Conservation (phyloP, 257 asterid species). For the Ilex asprella region DNA sequence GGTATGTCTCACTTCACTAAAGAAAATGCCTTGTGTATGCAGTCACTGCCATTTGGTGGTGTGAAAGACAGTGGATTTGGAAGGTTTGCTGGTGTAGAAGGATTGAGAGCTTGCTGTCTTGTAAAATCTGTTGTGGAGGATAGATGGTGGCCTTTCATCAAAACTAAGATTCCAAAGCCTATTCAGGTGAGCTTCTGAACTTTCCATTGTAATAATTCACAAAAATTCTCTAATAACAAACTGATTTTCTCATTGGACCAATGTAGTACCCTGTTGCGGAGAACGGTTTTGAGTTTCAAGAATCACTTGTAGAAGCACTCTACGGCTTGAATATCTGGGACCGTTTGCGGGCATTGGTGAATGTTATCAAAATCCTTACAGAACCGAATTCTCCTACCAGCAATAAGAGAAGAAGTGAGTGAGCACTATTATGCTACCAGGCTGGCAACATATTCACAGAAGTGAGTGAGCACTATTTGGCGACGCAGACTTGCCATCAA, state of each 20-base stretch:
- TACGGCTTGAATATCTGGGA: constrained; percentile 78
- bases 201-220: not conserved
- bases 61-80: constrained; percentile 97
- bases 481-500: too few species aligned
- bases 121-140: constrained; percentile 93
- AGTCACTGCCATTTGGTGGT: constrained; percentile 99
- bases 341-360: constrained; percentile 65
- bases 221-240: not conserved
- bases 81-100: constrained; percentile 95
- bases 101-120: constrained; percentile 93
- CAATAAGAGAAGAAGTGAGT: constrained; percentile 37
- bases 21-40: constrained; percentile 8
- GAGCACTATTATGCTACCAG: not conserved
- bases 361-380: constrained; percentile 60
- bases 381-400: constrained; percentile 43
- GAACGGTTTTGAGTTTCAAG: constrained; percentile 74
- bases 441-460: not conserved
- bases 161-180: constrained; percentile 93
- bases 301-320: constrained; percentile 66
- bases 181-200: constrained; percentile 51
- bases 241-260: constrained; percentile 12
- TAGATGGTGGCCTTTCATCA: constrained; percentile 91
- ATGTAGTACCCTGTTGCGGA: constrained; percentile 81
- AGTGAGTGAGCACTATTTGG: constrained; percentile 19
- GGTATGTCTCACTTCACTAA: too few species aligned